These are phyloP conservation scores for Phoenix dactylifera DNA, from an alignment of 176 grass and related monocot genomes.

Conservation along the genomic window DNA sequence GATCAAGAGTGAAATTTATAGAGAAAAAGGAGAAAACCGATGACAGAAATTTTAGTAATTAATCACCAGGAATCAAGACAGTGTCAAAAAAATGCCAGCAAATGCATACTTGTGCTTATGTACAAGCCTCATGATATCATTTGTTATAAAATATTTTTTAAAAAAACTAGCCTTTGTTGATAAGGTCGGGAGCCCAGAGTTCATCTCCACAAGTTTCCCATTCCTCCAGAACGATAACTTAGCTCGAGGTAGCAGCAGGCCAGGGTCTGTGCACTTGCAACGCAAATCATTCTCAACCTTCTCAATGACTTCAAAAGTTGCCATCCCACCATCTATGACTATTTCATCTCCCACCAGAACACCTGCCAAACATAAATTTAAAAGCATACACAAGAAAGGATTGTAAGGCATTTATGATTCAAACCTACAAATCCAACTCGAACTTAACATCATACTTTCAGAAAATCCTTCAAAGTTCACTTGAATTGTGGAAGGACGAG, in stretches of 20 bases:
- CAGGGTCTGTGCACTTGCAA: conserved; percentile 56
- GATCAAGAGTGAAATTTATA: too few species aligned
- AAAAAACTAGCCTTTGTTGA: conserved; percentile 38
- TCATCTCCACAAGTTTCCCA: conserved; percentile 46
- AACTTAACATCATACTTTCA: conserved; percentile 23
- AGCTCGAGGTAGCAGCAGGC: conserved; percentile 61
- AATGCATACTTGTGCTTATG: too few species aligned
- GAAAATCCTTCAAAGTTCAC: conserved; percentile 47
- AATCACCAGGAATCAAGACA: too few species aligned
- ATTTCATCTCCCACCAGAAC: conserved; percentile 54
- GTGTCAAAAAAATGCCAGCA: too few species aligned
- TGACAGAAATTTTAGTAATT: background rate
- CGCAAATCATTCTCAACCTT: conserved; percentile 38
- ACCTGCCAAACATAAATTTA: conserved; percentile 22
- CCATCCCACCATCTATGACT: conserved; percentile 70
- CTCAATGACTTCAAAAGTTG: conserved; percentile 53
- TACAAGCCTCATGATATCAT: too few species aligned
- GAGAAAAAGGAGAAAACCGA: background rate
- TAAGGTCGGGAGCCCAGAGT: conserved; percentile 51
- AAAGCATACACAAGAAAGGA: too few species aligned
- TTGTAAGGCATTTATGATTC: too few species aligned
- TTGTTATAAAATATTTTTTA: too few species aligned
- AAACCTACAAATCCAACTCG: too few species aligned
- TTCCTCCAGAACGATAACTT: conserved; percentile 69
- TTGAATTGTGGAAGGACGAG: conserved; percentile 36